Percentiles rank a stretch among this genome's conserved stretches.
Evolutionary conservation across 306 rosid genomes (phyloP).

Genomic region (Castanea crenata): DNA sequence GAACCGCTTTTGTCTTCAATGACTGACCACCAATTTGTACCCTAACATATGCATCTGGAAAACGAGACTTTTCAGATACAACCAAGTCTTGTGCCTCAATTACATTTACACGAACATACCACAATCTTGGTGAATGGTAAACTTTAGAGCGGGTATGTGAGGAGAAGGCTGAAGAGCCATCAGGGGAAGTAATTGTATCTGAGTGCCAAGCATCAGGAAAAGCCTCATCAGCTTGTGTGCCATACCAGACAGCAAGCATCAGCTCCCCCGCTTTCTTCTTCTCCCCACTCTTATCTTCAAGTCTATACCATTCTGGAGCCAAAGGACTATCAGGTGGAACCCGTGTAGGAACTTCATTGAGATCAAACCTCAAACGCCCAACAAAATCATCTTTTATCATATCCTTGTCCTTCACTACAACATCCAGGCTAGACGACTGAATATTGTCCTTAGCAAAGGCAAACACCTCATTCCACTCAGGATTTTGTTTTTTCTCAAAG

Average conservation of each 20-base stretch:
- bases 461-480: constrained; percentile 92
- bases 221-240: constrained; percentile 97
- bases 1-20: constrained; percentile 53
- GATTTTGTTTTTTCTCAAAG: constrained; percentile 65
- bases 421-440: constrained; percentile 57
- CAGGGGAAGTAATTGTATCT: constrained; percentile 64
- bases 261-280: constrained; percentile 70
- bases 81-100: constrained; percentile 86
- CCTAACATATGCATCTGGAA: constrained; percentile 69
- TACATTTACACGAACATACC: constrained; percentile 76
- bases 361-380: constrained; percentile 61
- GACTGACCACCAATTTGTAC: constrained; percentile 68
- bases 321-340: constrained; percentile 92
- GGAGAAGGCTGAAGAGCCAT: constrained; percentile 30
- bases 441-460: constrained; percentile 65
- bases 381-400: constrained; percentile 61
- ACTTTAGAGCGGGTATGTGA: constrained; percentile 73
- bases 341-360: constrained; percentile 64
- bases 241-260: constrained; percentile 97
- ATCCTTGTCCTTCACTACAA: constrained; percentile 76
- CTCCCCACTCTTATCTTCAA: constrained; percentile 57
- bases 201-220: constrained; percentile 98
- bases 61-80: constrained; percentile 58
- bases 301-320: constrained; percentile 94
- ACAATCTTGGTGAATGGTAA: constrained; percentile 76